Conservation (phyloP, 768 basidiomycete species). For the Podaxis carcinomalis region DNA sequence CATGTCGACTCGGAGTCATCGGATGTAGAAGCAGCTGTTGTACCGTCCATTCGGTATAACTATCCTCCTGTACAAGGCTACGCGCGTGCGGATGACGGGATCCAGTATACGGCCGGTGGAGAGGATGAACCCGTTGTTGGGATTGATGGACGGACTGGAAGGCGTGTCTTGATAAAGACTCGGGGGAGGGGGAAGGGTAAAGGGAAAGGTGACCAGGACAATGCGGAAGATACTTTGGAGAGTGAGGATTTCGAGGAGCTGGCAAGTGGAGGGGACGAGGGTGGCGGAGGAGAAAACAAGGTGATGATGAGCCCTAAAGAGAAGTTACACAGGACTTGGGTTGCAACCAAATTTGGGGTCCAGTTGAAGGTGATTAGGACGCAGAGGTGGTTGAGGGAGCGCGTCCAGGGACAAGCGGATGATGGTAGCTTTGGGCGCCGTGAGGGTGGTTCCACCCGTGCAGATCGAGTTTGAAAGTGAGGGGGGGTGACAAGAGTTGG, state of each 20-base stretch:
- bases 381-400: conserved; percentile 4
- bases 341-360: neutral
- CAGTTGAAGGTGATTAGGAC: conserved; percentile 3
- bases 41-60: no score
- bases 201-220: no score
- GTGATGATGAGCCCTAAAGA: neutral
- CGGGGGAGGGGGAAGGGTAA: neutral
- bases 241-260: neutral
- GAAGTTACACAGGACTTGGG: neutral
- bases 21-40: no score
- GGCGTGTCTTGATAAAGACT: neutral
- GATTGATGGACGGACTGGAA: neutral
- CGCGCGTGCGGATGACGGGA: neutral
- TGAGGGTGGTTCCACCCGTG: no score
- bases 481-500: neutral
- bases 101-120: neutral
- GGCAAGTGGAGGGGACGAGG: neutral
- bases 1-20: no score
- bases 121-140: neutral
- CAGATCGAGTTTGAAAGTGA: no score
- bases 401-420: neutral
- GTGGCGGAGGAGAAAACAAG: neutral
- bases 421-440: neutral
- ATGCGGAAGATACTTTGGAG: no score
- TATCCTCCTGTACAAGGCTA: neutral